phyloP scores from a whole-genome alignment of 225 moss, liverwort and hornwort species.

The Marchantia paleacea region DNA sequence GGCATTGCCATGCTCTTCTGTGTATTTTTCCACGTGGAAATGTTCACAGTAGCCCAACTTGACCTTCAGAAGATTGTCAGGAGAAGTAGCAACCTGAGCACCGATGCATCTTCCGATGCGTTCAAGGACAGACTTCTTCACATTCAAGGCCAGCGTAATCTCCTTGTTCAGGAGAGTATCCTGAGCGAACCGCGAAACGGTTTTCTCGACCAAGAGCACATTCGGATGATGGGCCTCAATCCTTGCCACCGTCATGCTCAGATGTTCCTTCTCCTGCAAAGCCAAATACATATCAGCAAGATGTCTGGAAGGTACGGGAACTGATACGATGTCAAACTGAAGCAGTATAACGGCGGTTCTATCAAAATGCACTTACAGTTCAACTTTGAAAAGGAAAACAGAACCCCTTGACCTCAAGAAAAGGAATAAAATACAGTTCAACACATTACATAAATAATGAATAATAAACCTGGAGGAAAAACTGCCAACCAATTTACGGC shows the following conservation, averaged over 20 bases:
- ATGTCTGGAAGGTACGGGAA: too few species aligned
- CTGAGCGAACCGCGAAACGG: constrained; percentile 88
- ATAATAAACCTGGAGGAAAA: too few species aligned
- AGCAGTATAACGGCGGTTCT: too few species aligned
- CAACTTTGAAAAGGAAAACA: too few species aligned
- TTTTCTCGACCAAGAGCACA: constrained; percentile 89
- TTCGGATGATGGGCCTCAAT: constrained; percentile 92
- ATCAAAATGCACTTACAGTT: too few species aligned
- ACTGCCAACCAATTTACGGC: too few species aligned
- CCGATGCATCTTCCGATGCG: constrained; percentile 89
- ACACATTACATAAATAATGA: too few species aligned
- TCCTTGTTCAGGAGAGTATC: constrained; percentile 69
- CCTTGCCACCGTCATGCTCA: constrained; percentile 92
- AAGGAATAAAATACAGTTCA: too few species aligned
- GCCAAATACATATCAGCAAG: neutral
- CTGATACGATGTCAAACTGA: too few species aligned
- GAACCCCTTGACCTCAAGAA: too few species aligned
- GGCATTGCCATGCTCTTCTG: constrained; percentile 70
- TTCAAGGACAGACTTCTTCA: constrained; percentile 75
- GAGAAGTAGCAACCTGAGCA: constrained; percentile 79
- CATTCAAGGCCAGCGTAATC: constrained; percentile 82
- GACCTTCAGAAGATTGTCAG: constrained; percentile 70
- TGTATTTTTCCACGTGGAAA: constrained; percentile 85
- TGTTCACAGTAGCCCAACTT: constrained; percentile 68
- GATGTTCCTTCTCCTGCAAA: constrained; percentile 84